A percentile compares a stretch with the other conserved stretches of the same genome.
phyloP scores from a whole-genome alignment of 2,329 filamentous ascomycete genomes.

The Teratosphaeria gauchensis region DNA sequence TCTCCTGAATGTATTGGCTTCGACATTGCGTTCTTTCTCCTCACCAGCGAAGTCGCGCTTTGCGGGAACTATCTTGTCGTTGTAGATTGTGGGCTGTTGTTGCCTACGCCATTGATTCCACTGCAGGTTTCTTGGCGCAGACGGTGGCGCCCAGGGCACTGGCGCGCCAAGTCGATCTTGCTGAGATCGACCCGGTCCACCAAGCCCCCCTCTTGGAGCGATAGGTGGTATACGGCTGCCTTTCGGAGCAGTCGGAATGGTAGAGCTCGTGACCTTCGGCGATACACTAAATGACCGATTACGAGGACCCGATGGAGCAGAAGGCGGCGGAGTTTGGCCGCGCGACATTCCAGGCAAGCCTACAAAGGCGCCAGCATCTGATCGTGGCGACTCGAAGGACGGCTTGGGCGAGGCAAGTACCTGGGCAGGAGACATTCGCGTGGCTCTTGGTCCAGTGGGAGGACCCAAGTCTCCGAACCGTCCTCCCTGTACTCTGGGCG shows the following conservation, averaged over 20 bases:
- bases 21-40: slow-evolving; percentile 24
- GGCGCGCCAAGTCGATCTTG: slow-evolving; percentile 7
- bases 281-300: slow-evolving; percentile 26
- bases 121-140: slow-evolving; percentile 8
- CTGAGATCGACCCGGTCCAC: slow-evolving; percentile 8
- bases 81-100: slow-evolving; percentile 5
- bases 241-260: slow-evolving; percentile 28
- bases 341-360: slow-evolving; percentile 3
- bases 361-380: slow-evolving; percentile 12
- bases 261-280: slow-evolving; percentile 21
- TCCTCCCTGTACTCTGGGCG: slow-evolving; percentile 13
- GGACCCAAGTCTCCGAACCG: slow-evolving; percentile 17
- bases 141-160: slow-evolving; percentile 7
- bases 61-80: slow-evolving; percentile 27
- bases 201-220: slow-evolving; percentile 14
- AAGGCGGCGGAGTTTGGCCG: slow-evolving; percentile 19
- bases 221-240: slow-evolving; percentile 21
- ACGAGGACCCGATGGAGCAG: slow-evolving; percentile 24
- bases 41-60: slow-evolving; percentile 37
- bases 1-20: neutral
- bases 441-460: slow-evolving; percentile 24
- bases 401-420: slow-evolving; percentile 17
- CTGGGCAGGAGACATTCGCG: slow-evolving; percentile 14
- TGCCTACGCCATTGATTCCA: slow-evolving; percentile 17
- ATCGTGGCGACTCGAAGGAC: slow-evolving; percentile 17